Percentiles rank a stretch among this genome's conserved stretches.
phyloP scores from a whole-genome alignment of 2,329 filamentous ascomycete species.

The Beauveria scarabaeidicola region DNA sequence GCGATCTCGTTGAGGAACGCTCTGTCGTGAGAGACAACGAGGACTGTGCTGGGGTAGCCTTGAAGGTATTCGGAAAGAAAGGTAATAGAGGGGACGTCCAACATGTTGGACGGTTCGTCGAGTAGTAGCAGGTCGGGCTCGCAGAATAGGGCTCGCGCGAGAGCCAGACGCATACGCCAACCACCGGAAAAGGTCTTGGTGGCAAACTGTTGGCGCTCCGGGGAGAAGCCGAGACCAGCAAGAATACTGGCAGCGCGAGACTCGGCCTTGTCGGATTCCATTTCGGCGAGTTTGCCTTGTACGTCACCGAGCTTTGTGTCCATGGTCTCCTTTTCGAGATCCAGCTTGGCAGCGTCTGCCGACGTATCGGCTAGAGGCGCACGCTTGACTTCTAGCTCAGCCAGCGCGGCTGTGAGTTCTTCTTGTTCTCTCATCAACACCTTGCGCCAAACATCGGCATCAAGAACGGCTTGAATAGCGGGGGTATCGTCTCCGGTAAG shows the following conservation, averaged over 20 bases:
- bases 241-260: conserved; percentile 91
- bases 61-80: conserved; percentile 96
- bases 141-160: conserved; percentile 93
- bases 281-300: conserved; percentile 85
- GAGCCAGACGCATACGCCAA: conserved; percentile 96
- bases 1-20: conserved; percentile 98
- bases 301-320: conserved; percentile 88
- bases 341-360: conserved; percentile 74
- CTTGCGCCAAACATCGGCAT: conserved; percentile 98
- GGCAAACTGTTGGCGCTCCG: conserved; percentile 82
- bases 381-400: conserved; percentile 69
- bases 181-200: conserved; percentile 98
- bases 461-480: conserved; percentile 86
- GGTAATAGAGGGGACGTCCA: conserved; percentile 99
- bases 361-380: conserved; percentile 83
- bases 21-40: conserved; percentile 97
- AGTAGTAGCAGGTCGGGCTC: conserved; percentile 92
- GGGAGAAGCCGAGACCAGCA: conserved; percentile 91
- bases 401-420: conserved; percentile 71
- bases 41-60: conserved; percentile 83
- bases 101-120: conserved; percentile 99
- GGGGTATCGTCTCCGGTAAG: conserved; percentile 93
- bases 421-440: conserved; percentile 84
- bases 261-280: conserved; percentile 99
- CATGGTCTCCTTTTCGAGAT: conserved; percentile 79